These are phyloP conservation scores for Mortierella sp. DNA, from an alignment of 371 early-diverging fungal species.

Conservation along the genomic window DNA sequence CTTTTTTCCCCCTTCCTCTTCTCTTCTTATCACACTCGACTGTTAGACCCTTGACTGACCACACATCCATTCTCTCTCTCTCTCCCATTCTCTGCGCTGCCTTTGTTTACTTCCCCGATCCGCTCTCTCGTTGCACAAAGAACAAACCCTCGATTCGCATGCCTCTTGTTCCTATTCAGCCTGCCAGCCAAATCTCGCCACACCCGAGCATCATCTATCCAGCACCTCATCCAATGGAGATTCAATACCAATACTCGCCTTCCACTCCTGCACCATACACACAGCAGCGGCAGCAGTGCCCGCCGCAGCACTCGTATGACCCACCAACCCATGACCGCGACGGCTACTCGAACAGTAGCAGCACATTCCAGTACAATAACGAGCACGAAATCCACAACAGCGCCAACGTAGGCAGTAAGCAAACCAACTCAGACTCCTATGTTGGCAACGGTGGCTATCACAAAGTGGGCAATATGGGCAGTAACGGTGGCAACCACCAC, in stretches of 20 bases:
- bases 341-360: constrained; percentile 17
- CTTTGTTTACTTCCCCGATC: background rate
- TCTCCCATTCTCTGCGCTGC: no score
- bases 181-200: constrained; percentile 4
- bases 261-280: background rate
- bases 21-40: no score
- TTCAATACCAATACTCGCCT: constrained; percentile 13
- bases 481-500: constrained; percentile 15
- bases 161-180: constrained; percentile 16
- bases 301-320: constrained; percentile 3
- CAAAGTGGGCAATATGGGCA: background rate
- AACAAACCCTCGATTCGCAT: constrained; percentile 3
- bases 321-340: constrained; percentile 4
- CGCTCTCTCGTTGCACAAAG: constrained; percentile 1
- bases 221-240: constrained; percentile 1
- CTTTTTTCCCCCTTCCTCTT: no score
- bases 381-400: constrained; percentile 9
- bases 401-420: constrained; percentile 21
- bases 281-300: constrained; percentile 1
- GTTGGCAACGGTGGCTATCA: constrained; percentile 2
- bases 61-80: no score
- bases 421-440: constrained; percentile 19
- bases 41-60: no score
- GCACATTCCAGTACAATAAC: constrained; percentile 10
- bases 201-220: background rate